These are phyloP conservation scores for Phyllostachys edulis DNA, from an alignment of 176 grass and related monocot genomes.

Conservation along the genomic window DNA sequence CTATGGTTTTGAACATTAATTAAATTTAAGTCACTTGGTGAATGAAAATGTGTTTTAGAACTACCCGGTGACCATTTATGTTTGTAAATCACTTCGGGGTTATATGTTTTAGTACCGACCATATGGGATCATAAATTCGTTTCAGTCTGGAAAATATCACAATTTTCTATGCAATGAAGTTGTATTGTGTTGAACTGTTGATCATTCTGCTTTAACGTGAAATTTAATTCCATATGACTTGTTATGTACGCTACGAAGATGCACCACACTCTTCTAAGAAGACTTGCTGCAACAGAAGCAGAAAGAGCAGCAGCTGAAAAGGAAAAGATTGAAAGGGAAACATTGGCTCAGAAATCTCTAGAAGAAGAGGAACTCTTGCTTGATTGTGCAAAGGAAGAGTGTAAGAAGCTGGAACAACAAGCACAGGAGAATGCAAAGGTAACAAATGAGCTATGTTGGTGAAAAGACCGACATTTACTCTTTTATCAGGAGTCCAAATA, in stretches of 20 bases:
- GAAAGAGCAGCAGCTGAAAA: slow-evolving; percentile 47
- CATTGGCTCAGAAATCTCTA: slow-evolving; percentile 41
- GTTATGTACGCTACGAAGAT: slow-evolving; percentile 43
- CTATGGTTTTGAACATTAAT: background rate
- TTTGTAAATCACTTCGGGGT: background rate
- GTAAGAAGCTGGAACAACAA: slow-evolving; percentile 57
- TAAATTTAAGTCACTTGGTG: background rate
- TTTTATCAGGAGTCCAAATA: background rate
- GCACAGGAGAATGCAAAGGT: slow-evolving; percentile 70
- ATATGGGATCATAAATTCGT: background rate
- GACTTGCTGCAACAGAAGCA: slow-evolving; percentile 40
- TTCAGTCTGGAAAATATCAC: background rate
- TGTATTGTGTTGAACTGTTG: background rate
- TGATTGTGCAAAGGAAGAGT: slow-evolving; percentile 47
- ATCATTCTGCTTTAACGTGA: background rate
- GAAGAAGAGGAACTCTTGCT: slow-evolving; percentile 51
- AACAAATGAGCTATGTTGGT: background rate
- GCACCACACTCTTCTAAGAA: slow-evolving; percentile 49
- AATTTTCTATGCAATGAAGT: background rate
- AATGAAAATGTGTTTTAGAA: background rate
- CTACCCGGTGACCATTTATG: background rate
- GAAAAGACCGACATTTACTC: background rate
- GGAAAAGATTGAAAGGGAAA: slow-evolving; percentile 53
- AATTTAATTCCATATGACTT: background rate
- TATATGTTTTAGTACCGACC: background rate